phyloP scores from a whole-genome alignment of 108 stramenopile species.

The Fistulifera solaris region DNA sequence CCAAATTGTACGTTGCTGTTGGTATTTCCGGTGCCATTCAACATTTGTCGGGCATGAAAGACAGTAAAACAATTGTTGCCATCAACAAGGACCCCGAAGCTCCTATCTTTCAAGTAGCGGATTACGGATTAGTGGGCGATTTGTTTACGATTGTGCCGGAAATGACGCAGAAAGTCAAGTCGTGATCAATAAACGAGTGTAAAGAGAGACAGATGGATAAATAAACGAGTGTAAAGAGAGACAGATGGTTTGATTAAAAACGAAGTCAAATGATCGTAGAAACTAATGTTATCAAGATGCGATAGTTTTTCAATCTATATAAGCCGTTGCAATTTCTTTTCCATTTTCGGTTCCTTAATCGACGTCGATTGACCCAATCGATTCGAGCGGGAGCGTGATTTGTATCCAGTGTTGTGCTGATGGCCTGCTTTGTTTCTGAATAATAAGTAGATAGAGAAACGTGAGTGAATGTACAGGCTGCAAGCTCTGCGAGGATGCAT shows the following conservation, averaged over 20 bases:
- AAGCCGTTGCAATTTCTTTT: conserved; percentile 49
- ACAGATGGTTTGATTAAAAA: background rate
- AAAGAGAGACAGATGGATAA: background rate
- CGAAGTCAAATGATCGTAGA: background rate
- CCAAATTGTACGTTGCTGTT: conserved; percentile 56
- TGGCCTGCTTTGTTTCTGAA: conserved; percentile 41
- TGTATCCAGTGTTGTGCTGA: conserved; percentile 78
- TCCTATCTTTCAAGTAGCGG: conserved; percentile 97
- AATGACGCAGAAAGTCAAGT: conserved; percentile 78
- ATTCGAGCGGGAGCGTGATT: conserved; percentile 45
- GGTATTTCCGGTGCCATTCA: conserved; percentile 99
- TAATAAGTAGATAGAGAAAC: conserved; percentile 1
- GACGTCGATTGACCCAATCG: conserved; percentile 45
- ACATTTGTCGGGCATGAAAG: conserved; percentile 99
- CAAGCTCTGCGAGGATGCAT: background rate
- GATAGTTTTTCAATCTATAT: too few relatives aligned
- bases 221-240: background rate
- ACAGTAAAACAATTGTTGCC: conserved; percentile 97
- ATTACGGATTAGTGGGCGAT: conserved; percentile 95
- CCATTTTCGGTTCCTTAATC: conserved; percentile 52
- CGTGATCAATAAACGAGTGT: conserved; percentile 2
- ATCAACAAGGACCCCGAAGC: conserved; percentile 99
- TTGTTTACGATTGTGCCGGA: conserved; percentile 97
- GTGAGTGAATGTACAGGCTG: background rate
- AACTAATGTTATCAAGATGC: conserved; percentile 14